These are phyloP conservation scores for Stephanodiscus triporus DNA, from an alignment of 108 stramenopile species.

Conservation along the genomic window DNA sequence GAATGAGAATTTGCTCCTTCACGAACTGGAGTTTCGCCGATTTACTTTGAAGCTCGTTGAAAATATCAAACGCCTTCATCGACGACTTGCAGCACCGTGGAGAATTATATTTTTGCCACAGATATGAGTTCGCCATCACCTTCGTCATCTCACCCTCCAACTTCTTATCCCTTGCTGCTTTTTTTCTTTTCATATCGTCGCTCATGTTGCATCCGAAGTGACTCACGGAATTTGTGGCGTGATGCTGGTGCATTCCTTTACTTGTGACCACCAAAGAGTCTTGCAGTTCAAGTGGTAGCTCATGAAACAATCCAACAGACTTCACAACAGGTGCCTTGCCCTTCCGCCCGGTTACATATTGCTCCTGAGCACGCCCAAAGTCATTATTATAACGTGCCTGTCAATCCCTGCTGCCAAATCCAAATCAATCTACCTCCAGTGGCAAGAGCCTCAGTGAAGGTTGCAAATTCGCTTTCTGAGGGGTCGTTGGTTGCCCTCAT, in stretches of 20 bases:
- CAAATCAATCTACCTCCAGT: not conserved
- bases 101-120: not conserved
- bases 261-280: not conserved
- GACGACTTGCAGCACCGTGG: not conserved
- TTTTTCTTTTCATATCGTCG: not conserved
- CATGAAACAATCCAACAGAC: not conserved
- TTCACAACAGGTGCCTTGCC: not conserved
- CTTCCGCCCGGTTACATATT: slow-evolving; percentile 1
- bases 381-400: slow-evolving; percentile 17
- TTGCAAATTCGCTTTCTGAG: not conserved
- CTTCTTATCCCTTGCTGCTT: not conserved
- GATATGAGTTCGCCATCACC: not conserved
- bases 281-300: not conserved
- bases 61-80: not conserved
- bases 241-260: not conserved
- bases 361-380: not conserved
- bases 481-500: not conserved
- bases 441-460: not conserved
- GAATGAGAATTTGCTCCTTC: not conserved
- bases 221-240: not conserved
- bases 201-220: not conserved
- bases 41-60: not conserved
- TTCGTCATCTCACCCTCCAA: not conserved
- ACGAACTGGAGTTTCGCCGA: not conserved
- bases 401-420: not conserved